Conservation (phyloP, 2,329 filamentous ascomycete species). For the Rhynchosporium graminicola region DNA sequence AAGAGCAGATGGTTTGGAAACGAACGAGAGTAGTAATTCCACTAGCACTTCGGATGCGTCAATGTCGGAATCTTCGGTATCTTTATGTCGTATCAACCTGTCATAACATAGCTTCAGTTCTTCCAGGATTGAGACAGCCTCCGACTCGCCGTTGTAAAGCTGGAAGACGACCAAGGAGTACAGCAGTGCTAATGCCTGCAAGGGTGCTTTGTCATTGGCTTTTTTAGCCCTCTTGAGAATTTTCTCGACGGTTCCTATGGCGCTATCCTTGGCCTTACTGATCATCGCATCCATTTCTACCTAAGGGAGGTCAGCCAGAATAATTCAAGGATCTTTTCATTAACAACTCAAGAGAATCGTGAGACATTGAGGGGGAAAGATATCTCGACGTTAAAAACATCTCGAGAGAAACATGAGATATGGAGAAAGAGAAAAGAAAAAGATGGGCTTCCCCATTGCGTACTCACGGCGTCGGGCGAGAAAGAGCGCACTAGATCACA, state of each 20-base stretch:
- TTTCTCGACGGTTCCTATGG: constrained; percentile 54
- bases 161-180: constrained; percentile 85
- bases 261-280: constrained; percentile 53
- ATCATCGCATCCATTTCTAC: constrained; percentile 56
- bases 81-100: constrained; percentile 55
- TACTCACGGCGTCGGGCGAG: constrained; percentile 43
- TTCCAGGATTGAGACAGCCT: constrained; percentile 78
- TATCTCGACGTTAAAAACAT: no score
- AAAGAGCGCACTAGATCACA: constrained; percentile 35
- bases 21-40: constrained; percentile 87
- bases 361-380: no score
- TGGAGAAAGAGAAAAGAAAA: no score
- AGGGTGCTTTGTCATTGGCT: constrained; percentile 35
- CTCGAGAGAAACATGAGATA: no score
- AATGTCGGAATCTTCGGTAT: constrained; percentile 52
- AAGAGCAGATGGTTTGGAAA: constrained; percentile 80
- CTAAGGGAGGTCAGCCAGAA: no score
- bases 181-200: constrained; percentile 73
- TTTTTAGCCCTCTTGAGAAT: constrained; percentile 48
- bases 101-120: constrained; percentile 79
- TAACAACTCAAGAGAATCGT: no score
- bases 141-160: constrained; percentile 84
- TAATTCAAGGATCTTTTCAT: no score
- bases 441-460: no score
- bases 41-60: constrained; percentile 72